These are phyloP conservation scores for Yarrowia galli DNA, from an alignment of 1,139 yeast species.

Conservation along the genomic window DNA sequence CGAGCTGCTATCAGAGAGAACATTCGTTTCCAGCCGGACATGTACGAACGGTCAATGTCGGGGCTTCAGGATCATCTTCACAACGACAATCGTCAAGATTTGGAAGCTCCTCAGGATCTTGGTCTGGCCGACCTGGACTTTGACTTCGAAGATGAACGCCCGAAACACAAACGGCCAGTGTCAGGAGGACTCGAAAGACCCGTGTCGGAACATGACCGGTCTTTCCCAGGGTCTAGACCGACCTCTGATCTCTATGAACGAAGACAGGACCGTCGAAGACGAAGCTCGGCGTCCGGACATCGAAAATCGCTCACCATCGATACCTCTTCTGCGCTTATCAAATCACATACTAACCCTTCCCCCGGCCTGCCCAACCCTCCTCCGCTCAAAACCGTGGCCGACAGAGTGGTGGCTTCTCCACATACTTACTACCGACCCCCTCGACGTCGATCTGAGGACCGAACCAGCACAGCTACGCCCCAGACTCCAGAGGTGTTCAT, in stretches of 20 bases:
- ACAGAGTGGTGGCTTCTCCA: constrained; percentile 1
- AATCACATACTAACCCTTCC: constrained; percentile 8
- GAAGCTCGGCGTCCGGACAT: not conserved
- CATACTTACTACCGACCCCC: constrained; percentile 26
- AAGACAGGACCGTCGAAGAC: constrained; percentile 3
- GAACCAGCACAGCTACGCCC: not conserved
- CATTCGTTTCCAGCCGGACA: constrained; percentile 7
- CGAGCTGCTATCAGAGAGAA: constrained; percentile 5
- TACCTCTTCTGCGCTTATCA: not conserved
- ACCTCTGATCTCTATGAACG: constrained; percentile 3
- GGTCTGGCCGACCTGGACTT: not conserved
- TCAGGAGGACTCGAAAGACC: not conserved
- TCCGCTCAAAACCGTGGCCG: not conserved
- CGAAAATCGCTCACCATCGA: constrained; percentile 27
- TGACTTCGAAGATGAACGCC: constrained; percentile 11
- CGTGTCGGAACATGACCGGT: not conserved
- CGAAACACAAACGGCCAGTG: not conserved
- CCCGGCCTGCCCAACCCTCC: not conserved
- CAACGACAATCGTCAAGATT: not conserved
- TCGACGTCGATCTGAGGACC: constrained; percentile 28
- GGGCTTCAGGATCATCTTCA: constrained; percentile 3
- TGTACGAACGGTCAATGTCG: constrained; percentile 6
- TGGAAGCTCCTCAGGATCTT: not conserved
- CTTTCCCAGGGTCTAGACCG: not conserved
- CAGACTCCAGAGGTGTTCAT: not conserved